These are phyloP conservation scores for Silene vulgaris DNA, from an alignment of 179 eudicot genomes.

Conservation along the genomic window DNA sequence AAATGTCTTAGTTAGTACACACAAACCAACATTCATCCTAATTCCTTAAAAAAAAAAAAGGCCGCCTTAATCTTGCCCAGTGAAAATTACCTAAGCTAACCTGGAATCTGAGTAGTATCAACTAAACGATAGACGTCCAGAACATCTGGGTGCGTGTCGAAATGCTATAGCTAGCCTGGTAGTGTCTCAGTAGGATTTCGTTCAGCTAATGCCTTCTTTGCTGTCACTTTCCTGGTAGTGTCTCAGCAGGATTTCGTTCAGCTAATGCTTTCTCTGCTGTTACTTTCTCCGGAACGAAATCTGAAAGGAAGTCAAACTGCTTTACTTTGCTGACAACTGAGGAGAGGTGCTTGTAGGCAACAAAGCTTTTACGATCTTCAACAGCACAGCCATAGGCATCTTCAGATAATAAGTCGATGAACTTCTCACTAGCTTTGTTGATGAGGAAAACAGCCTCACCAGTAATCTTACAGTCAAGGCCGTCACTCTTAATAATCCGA, in stretches of 20 bases:
- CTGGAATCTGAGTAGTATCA: not conserved
- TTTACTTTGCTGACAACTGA: conserved; percentile 49
- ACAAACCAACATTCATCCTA: not conserved
- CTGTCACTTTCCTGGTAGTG: conserved; percentile 52
- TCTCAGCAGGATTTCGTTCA: conserved; percentile 39
- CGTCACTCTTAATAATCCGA: conserved; percentile 51
- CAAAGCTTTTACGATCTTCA: conserved; percentile 47
- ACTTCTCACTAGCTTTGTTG: conserved; percentile 76
- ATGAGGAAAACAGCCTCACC: conserved; percentile 59
- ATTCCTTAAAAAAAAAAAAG: not conserved
- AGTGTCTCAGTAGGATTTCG: conserved; percentile 37
- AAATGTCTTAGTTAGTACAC: no score
- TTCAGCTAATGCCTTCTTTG: conserved; percentile 66
- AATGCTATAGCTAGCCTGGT: conserved; percentile 20
- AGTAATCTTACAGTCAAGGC: conserved; percentile 39
- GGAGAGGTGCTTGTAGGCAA: conserved; percentile 66
- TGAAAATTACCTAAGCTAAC: conserved; percentile 9
- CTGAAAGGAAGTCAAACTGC: conserved; percentile 77
- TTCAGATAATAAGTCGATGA: conserved; percentile 54
- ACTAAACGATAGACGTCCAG: not conserved
- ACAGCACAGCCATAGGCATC: conserved; percentile 62
- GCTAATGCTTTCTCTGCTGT: conserved; percentile 70
- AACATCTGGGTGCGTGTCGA: not conserved
- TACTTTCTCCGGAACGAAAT: conserved; percentile 83
- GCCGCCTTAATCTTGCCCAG: not conserved